Base-by-base conservation (phyloP, 1,284 basidiomycete genomes). In the Melanopsichium pennsylvanicum region DNA sequence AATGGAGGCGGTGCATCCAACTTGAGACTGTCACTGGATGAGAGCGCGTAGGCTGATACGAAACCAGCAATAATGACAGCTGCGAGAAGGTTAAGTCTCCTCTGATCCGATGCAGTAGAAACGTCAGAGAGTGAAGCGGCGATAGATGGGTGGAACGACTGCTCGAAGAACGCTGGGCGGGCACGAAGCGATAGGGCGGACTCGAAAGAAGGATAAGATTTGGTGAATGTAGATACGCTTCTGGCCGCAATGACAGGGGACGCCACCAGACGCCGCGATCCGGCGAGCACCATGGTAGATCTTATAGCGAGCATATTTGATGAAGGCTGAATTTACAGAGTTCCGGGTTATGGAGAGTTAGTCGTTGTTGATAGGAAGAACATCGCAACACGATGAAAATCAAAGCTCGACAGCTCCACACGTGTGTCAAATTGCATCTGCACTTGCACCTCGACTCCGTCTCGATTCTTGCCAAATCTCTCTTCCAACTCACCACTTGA, bases 181-280 rank as follows among this genome's bases (percentile, higher is more conserved):
- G 33, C 2, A 5, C 13, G 5, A 7, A 41, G 15, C 7, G 45
- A 32, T 5, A 36, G 4, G n/a, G 32, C 27, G 15, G 31, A 42
- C 13, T 36, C 27, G 16, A 60, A 41, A 19, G 58, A 44, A 6
- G 58, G 58, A 22, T 61, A 55, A 42, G 58, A 61, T 19, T 51
- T 50, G 1, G 45, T 41, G 41, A 61, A 61, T 0, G 58, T 49
- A 1, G 50, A 23, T 1, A 61, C 37, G 29, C 51, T 38, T 22
- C 50, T 44, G n/a, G 41, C n/a, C 15, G 32, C 21, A 3, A 36
- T 21, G 16, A 26, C 25, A 21, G 26, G 9, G 3, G 34, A 34
- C 0, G 19, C 13, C n/a, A 29, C 21, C 23, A 43, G 10, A 6
- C 40, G 25, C 13, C 29, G 33, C 6, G 32, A 32, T 25, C 25